Evolutionary conservation across 306 rosid species (phyloP).

Genomic region (Casuarina glauca): DNA sequence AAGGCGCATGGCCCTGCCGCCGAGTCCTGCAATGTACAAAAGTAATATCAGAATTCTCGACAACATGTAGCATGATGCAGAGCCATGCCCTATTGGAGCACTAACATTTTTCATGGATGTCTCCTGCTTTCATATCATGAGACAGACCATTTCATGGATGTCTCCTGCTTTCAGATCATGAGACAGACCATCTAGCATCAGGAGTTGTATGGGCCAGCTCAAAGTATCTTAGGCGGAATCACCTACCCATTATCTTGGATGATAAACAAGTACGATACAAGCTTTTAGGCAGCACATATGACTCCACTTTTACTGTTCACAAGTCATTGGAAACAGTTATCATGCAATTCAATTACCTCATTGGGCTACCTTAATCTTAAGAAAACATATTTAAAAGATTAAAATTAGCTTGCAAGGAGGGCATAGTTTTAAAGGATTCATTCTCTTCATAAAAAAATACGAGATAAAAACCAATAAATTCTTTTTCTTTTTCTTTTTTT

Average conservation of each 20-base stretch:
- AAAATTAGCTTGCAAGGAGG: too few species aligned
- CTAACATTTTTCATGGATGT: neutral
- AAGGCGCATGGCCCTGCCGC: neutral
- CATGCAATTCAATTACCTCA: neutral
- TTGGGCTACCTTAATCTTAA: neutral
- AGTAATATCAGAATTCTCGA: neutral
- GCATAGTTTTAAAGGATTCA: too few species aligned
- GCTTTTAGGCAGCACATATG: too few species aligned
- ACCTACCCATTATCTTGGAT: neutral
- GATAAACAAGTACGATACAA: too few species aligned
- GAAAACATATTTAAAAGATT: too few species aligned
- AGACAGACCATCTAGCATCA: neutral
- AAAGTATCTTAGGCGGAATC: neutral
- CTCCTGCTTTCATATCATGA: constrained; percentile 9
- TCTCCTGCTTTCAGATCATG: constrained; percentile 7
- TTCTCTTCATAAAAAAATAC: too few species aligned
- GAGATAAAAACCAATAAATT: too few species aligned
- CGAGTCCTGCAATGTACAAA: neutral
- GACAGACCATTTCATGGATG: neutral
- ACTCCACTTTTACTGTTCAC: neutral
- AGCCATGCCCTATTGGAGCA: constrained; percentile 1
- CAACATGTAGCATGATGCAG: neutral
- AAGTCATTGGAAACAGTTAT: neutral
- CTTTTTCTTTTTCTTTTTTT: too few species aligned
- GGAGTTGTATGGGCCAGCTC: neutral